Evolutionary conservation across 2,329 filamentous ascomycete species (phyloP), one percentile per base, ranked within the genome.

Genomic region (Huntiella omanensis): DNA sequence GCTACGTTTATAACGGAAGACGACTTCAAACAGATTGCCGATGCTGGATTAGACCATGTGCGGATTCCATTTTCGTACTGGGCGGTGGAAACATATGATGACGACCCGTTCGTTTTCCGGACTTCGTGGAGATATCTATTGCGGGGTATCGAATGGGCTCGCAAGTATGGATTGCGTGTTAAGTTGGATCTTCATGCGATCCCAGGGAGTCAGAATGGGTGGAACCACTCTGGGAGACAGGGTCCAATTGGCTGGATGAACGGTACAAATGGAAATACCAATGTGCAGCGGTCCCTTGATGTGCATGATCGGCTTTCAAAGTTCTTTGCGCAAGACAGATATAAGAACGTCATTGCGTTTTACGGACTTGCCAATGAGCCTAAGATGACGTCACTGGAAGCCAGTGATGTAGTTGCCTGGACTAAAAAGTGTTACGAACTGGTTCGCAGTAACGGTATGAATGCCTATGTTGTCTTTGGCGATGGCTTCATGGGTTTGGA

Each of bases 321-420:
- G 53, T 98, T 98, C 72, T 98, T 98, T 61, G 77, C 87, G 0
- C 91, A 96, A 58, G 75, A 81, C 40, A 80, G 91, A 7, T 98
- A 98, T 68, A 80, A 82, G 57, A 93, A 95, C 59, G 72, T 98
- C 53, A 70, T 98, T 51, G 75, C 81, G 11, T 85, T 96, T 64
- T 98, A 98, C 62, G 91, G 91, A 3, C 75, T 98, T 1, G 84
- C 77, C 57, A 98, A 98, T 63, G 91, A 98, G 62, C 91, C 91
- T 1, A 77, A 80, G 52, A 94, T 96, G 84, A 77, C 80, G 49
- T 70, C 69, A 40, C 67, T 98, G 19, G 64, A 77, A 34, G 64
- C 72, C 1, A 58, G 66, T 28, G 70, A 71, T 4, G 87, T 98
- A 0, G 65, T 91, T 3, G 62, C 70, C 43, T 98, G 91, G 91